Evolutionary conservation across 257 asterid genomes (phyloP).

Genomic region (Solanum verrucosum): DNA sequence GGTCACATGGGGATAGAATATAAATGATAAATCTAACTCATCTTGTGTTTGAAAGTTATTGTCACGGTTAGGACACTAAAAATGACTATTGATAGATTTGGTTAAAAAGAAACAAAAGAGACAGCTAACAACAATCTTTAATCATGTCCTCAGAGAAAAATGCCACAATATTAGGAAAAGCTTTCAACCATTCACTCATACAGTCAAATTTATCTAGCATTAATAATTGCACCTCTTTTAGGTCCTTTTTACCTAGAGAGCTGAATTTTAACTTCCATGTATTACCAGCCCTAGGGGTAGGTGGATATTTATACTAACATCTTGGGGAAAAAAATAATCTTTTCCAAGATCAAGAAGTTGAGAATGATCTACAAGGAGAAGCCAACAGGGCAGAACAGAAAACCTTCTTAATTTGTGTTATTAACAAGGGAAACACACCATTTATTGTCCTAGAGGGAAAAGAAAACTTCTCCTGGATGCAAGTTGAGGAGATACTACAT

Average conservation of each 20-base stretch:
- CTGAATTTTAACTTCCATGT: background rate
- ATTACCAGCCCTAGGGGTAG: background rate
- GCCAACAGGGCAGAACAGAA: background rate
- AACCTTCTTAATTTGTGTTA: background rate
- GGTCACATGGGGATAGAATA: slow-evolving; percentile 16
- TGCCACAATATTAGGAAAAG: background rate
- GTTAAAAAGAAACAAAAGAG: background rate
- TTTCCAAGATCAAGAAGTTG: background rate
- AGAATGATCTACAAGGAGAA: background rate
- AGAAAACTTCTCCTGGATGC: background rate
- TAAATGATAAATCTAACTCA: background rate
- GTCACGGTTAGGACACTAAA: background rate
- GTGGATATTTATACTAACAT: background rate
- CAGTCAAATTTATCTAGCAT: background rate
- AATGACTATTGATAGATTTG: background rate
- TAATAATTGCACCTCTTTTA: background rate
- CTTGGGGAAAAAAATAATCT: background rate
- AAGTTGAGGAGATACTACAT: background rate
- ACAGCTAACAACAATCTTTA: background rate
- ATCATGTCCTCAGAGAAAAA: background rate
- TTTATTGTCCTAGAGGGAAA: background rate
- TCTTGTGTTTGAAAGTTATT: background rate
- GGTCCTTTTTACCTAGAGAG: background rate
- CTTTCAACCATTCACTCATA: background rate
- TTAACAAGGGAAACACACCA: background rate